Conservation (phyloP, 2,329 filamentous ascomycete species). For the Claviceps quebecensis region DNA sequence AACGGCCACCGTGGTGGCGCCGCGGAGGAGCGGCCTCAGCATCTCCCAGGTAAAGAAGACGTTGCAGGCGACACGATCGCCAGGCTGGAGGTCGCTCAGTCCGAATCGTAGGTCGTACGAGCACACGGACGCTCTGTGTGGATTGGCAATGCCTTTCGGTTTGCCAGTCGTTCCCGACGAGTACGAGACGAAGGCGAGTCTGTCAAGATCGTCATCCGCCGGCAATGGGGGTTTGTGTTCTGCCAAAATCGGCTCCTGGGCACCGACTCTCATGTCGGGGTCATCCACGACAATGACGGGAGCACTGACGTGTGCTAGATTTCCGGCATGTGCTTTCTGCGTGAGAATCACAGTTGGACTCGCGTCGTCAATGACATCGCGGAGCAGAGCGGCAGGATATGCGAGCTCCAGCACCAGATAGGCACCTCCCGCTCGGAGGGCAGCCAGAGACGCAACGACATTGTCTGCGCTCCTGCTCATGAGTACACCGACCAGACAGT, state of each 20-base stretch:
- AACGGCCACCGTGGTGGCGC: constrained; percentile 61
- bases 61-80: constrained; percentile 73
- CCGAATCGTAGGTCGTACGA: constrained; percentile 63
- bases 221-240: constrained; percentile 38
- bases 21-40: constrained; percentile 58
- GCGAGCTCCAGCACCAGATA: constrained; percentile 71
- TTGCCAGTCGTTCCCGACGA: constrained; percentile 65
- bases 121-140: constrained; percentile 57
- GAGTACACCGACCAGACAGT: constrained; percentile 61
- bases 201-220: constrained; percentile 53
- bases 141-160: constrained; percentile 73
- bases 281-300: constrained; percentile 53
- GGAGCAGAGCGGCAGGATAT: constrained; percentile 58
- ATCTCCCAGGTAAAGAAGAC: constrained; percentile 85
- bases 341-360: constrained; percentile 59
- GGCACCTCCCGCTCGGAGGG: constrained; percentile 64
- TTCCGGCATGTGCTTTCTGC: constrained; percentile 46
- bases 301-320: constrained; percentile 44
- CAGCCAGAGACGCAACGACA: constrained; percentile 63
- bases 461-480: constrained; percentile 65
- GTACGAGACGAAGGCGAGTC: constrained; percentile 68
- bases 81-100: constrained; percentile 53
- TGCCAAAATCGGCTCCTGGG: constrained; percentile 10
- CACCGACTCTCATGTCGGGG: constrained; percentile 16
- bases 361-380: constrained; percentile 66